Evolutionary conservation across 257 asterid genomes (phyloP).

Genomic region (Solanum raphanifolium): DNA sequence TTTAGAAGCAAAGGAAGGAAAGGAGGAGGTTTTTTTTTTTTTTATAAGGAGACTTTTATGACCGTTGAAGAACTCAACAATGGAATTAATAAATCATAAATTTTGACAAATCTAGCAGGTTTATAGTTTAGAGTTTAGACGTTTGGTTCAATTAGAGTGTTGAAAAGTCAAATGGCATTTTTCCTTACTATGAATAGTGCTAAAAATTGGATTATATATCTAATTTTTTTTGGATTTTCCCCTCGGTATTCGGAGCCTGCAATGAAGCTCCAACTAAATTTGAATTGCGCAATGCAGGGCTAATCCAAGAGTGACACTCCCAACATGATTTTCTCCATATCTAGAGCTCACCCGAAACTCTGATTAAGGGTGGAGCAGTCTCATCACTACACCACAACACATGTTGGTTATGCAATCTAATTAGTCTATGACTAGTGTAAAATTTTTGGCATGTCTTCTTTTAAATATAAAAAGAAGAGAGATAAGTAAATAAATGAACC

Average conservation of each 20-base stretch:
- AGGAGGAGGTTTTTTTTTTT: neutral
- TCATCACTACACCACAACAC: neutral
- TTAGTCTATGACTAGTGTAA: neutral
- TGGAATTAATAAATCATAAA: neutral
- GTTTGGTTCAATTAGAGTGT: neutral
- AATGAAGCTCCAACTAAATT: neutral
- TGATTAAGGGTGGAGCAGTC: too few relatives aligned
- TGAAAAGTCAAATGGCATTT: neutral
- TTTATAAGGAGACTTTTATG: neutral
- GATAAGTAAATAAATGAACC: neutral
- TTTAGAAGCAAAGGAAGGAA: too few relatives aligned
- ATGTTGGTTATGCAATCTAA: too few relatives aligned
- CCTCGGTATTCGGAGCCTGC: neutral
- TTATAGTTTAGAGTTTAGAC: neutral
- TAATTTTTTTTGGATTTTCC: too few relatives aligned
- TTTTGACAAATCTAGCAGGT: neutral
- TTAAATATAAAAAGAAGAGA: neutral
- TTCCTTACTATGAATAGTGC: neutral
- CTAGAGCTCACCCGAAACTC: neutral
- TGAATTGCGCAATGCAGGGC: rapidly evolving
- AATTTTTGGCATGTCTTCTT: neutral
- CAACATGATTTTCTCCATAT: neutral
- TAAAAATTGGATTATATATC: neutral
- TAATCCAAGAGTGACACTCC: neutral
- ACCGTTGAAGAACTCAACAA: neutral